phyloP scores from a whole-genome alignment of 179 eudicot genomes.

The Beta corolliflora region DNA sequence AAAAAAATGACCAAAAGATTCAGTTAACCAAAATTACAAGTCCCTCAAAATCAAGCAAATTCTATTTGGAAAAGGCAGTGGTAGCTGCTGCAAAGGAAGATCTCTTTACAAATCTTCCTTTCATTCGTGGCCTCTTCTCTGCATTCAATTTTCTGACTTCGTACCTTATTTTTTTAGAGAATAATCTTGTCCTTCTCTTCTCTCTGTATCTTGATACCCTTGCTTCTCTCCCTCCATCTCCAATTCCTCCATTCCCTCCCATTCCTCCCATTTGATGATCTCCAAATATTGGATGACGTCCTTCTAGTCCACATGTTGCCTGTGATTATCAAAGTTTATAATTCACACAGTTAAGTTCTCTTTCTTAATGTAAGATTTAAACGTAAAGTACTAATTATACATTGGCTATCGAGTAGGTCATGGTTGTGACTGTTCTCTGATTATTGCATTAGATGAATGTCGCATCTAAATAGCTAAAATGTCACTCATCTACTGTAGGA shows the following conservation, averaged over 20 bases:
- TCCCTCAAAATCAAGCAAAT: not conserved
- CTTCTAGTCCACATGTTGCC: slow-evolving; percentile 36
- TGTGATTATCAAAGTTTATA: slow-evolving; percentile 5
- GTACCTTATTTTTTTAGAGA: slow-evolving; percentile 82
- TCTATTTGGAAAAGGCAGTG: not conserved
- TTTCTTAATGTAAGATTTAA: too few relatives aligned
- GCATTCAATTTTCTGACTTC: slow-evolving; percentile 86
- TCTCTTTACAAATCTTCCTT: slow-evolving; percentile 80
- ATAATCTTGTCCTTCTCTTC: slow-evolving; percentile 74
- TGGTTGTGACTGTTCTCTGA: not conserved
- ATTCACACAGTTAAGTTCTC: too few relatives aligned
- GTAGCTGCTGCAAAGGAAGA: slow-evolving; percentile 31
- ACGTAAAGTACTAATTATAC: too few relatives aligned
- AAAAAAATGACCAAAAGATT: not conserved
- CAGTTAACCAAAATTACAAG: not conserved
- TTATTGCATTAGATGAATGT: not conserved
- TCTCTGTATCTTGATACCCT: slow-evolving; percentile 79
- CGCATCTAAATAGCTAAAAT: too few relatives aligned
- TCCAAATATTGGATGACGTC: slow-evolving; percentile 27
- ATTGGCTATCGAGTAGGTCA: not conserved
- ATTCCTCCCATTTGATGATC: slow-evolving; percentile 21
- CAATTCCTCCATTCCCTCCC: slow-evolving; percentile 26
- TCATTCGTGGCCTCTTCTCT: slow-evolving; percentile 85
- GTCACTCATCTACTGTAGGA: too few relatives aligned
- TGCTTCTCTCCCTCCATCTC: slow-evolving; percentile 73